These are phyloP conservation scores for Pecoramyces ruminantium DNA, from an alignment of 192 early-diverging fungal genomes.

Conservation along the genomic window DNA sequence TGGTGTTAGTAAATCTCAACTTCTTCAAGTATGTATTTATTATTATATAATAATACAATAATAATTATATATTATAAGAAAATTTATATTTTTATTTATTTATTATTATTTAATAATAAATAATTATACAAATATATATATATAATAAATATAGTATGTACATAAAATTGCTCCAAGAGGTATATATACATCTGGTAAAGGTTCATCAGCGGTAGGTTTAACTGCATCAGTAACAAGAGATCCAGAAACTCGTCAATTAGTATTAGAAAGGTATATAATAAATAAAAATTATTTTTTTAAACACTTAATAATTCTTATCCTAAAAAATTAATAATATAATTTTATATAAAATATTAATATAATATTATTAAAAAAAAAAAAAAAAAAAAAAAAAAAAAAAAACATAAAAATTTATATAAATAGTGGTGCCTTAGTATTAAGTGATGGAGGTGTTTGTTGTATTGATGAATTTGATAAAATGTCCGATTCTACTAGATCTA, in stretches of 20 bases:
- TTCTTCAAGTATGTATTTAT: slow-evolving; percentile 31
- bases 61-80: background rate
- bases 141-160: slow-evolving; percentile 35
- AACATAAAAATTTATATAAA: background rate
- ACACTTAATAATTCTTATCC: too few species aligned
- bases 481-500: slow-evolving; percentile 75
- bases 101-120: background rate
- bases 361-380: too few species aligned
- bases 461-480: slow-evolving; percentile 99
- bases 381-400: too few species aligned
- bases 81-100: background rate
- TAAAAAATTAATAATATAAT: too few species aligned
- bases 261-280: slow-evolving; percentile 72
- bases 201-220: slow-evolving; percentile 85
- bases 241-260: slow-evolving; percentile 87
- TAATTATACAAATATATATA: too few species aligned
- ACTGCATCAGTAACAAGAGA: slow-evolving; percentile 90
- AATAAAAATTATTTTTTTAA: too few species aligned
- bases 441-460: slow-evolving; percentile 90
- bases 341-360: too few species aligned
- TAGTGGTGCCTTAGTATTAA: slow-evolving; percentile 84
- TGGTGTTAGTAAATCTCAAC: slow-evolving; percentile 87
- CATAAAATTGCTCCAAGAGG: slow-evolving; percentile 88
- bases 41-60: too few species aligned
- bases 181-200: slow-evolving; percentile 94